Percentiles rank a stretch among this genome's conserved stretches.
Evolutionary conservation across 371 early-diverging fungal genomes (phyloP).

Genomic region (Mucor piriformis): DNA sequence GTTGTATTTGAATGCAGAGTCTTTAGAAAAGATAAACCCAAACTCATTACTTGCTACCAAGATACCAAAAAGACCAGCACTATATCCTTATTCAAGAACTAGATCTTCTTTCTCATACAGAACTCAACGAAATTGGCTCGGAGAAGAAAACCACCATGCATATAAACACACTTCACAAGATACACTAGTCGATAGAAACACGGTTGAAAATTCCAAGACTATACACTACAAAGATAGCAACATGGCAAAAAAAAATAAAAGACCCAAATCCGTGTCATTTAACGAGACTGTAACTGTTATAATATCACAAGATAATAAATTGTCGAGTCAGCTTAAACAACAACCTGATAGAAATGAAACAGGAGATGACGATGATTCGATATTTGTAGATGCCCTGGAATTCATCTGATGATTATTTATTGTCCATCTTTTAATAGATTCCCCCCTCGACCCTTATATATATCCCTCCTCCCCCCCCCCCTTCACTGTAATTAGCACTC

Average conservation of each 20-base stretch:
- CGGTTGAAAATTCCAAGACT: constrained; percentile 10
- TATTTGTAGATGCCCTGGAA: constrained; percentile 31
- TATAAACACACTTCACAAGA: not conserved
- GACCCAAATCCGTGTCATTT: constrained; percentile 32
- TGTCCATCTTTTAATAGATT: not conserved
- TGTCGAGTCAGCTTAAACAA: not conserved
- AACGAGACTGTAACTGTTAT: constrained; percentile 26
- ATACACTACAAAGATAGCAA: not conserved
- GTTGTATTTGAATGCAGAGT: constrained; percentile 12
- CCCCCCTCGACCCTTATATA: not conserved
- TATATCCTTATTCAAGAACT: constrained; percentile 9
- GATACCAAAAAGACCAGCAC: not conserved
- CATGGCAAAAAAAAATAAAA: constrained; percentile 1
- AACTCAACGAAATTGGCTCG: constrained; percentile 22
- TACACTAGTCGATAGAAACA: constrained; percentile 17
- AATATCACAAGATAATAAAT: not conserved
- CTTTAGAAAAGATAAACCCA: not conserved
- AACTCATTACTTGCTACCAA: not conserved
- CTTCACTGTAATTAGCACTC: not conserved
- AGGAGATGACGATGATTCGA: constrained; percentile 9
- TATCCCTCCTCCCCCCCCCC: not conserved
- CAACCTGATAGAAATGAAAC: not conserved
- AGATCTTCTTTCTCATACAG: not conserved
- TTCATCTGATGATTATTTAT: not conserved
- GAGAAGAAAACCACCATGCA: constrained; percentile 8